A percentile compares a stretch with the other conserved stretches of the same genome.
phyloP scores from a whole-genome alignment of 2,329 filamentous ascomycete species.

The Delphinella strobiligena region DNA sequence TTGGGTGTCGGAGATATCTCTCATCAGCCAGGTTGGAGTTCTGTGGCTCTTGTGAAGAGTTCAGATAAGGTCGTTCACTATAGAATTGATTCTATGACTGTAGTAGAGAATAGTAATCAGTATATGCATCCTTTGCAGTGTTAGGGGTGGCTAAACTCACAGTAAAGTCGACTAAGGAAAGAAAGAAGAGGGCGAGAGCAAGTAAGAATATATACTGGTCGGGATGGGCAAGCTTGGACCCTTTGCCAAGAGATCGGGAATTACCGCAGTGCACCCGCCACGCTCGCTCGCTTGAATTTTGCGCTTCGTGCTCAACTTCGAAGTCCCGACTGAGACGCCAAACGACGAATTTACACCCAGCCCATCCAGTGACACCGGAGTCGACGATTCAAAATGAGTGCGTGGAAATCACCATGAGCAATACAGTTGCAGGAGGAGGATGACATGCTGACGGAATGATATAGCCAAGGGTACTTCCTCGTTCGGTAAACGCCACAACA shows the following conservation, averaged over 20 bases:
- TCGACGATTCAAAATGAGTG: conserved; percentile 12
- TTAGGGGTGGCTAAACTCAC: no score
- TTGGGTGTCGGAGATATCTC: conserved; percentile 68
- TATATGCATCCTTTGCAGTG: no score
- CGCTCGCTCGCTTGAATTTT: not conserved
- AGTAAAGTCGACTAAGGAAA: not conserved
- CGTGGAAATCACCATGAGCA: conserved; percentile 4
- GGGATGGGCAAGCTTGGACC: no score
- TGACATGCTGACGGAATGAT: conserved; percentile 31
- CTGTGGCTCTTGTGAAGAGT: conserved; percentile 87
- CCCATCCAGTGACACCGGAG: conserved; percentile 8
- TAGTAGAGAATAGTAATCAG: no score
- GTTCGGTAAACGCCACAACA: conserved; percentile 82
- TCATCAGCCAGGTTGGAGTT: conserved; percentile 94
- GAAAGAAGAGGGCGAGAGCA: not conserved
- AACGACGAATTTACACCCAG: conserved; percentile 8
- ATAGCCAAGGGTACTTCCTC: conserved; percentile 61
- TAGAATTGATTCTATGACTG: conserved; percentile 51
- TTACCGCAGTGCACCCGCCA: not conserved
- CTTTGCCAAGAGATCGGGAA: not conserved
- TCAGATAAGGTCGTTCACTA: conserved; percentile 90
- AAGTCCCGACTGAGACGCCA: conserved; percentile 5
- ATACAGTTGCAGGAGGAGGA: conserved; percentile 2
- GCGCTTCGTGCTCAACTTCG: not conserved
- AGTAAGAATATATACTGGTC: not conserved